Conservation (phyloP, 2,329 filamentous ascomycete genomes). For the Plenodomus lindquistii region DNA sequence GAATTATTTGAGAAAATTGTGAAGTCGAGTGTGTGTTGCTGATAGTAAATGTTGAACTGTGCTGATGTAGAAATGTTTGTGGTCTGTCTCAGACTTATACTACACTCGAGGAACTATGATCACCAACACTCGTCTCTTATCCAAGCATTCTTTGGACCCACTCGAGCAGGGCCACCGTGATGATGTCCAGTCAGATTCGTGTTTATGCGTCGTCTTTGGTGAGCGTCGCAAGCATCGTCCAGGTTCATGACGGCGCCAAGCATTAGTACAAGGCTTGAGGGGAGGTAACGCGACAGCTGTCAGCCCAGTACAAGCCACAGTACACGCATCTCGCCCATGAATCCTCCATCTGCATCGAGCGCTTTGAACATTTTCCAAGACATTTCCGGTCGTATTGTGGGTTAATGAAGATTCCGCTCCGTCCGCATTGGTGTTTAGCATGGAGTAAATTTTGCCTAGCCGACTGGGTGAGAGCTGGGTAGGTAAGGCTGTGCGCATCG, state of each 20-base stretch:
- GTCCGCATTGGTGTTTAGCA: neutral
- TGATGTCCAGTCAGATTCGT: neutral
- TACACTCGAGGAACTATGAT: neutral
- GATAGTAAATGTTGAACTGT: neutral
- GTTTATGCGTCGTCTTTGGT: neutral
- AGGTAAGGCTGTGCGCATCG: neutral
- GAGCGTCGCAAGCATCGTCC: neutral
- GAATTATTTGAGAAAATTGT: neutral
- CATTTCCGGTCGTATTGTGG: neutral
- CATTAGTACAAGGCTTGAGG: neutral
- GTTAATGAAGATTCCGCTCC: neutral
- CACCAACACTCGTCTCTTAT: neutral
- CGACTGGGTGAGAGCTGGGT: neutral
- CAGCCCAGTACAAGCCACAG: conserved; percentile 2
- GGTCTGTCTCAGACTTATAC: neutral
- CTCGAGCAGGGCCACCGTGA: neutral
- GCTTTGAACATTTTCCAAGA: neutral
- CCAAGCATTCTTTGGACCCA: neutral
- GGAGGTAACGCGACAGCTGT: neutral
- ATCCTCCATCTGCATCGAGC: neutral
- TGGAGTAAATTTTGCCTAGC: neutral
- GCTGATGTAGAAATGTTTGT: neutral
- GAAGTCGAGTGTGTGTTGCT: neutral
- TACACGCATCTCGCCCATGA: neutral
- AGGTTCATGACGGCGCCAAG: conserved; percentile 1